phyloP scores from a whole-genome alignment of 257 asterid species.

The Scutellaria barbata region DNA sequence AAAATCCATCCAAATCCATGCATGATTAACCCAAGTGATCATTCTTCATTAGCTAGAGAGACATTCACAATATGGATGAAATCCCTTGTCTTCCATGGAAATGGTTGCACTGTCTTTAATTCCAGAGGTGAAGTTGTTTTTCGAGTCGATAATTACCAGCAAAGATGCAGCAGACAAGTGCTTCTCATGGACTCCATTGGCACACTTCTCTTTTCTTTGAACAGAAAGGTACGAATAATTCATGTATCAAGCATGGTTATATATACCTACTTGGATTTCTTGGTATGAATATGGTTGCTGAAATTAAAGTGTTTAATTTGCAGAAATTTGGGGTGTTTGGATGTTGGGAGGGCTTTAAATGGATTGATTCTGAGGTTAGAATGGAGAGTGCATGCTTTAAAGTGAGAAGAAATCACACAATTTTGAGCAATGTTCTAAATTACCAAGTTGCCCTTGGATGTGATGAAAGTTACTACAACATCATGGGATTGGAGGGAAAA shows the following conservation, averaged over 20 bases:
- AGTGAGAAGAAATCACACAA: slow-evolving; percentile 44
- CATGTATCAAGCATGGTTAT: no score
- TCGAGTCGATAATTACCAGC: slow-evolving; percentile 79
- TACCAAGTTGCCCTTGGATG: slow-evolving; percentile 49
- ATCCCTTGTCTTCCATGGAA: slow-evolving; percentile 75
- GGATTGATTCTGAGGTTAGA: slow-evolving; percentile 30
- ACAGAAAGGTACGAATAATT: slow-evolving; percentile 55
- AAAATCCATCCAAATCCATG: slow-evolving; percentile 56
- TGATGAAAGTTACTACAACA: slow-evolving; percentile 42
- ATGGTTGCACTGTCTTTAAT: slow-evolving; percentile 78
- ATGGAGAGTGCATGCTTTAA: slow-evolving; percentile 54
- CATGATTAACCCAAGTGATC: neutral
- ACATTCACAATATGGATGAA: slow-evolving; percentile 82
- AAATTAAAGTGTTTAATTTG: neutral
- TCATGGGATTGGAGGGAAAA: slow-evolving; percentile 52
- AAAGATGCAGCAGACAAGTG: slow-evolving; percentile 53
- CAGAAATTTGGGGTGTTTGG: slow-evolving; percentile 56
- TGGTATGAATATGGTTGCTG: no score
- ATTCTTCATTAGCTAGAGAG: slow-evolving; percentile 42
- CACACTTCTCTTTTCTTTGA: slow-evolving; percentile 60
- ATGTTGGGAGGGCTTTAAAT: slow-evolving; percentile 67
- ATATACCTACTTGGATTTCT: no score
- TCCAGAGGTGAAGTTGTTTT: slow-evolving; percentile 66
- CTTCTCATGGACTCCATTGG: slow-evolving; percentile 75
- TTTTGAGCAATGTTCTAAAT: slow-evolving; percentile 36